phyloP scores from a whole-genome alignment of 2,329 filamentous ascomycete species.

The Tolypocladium paradoxum region DNA sequence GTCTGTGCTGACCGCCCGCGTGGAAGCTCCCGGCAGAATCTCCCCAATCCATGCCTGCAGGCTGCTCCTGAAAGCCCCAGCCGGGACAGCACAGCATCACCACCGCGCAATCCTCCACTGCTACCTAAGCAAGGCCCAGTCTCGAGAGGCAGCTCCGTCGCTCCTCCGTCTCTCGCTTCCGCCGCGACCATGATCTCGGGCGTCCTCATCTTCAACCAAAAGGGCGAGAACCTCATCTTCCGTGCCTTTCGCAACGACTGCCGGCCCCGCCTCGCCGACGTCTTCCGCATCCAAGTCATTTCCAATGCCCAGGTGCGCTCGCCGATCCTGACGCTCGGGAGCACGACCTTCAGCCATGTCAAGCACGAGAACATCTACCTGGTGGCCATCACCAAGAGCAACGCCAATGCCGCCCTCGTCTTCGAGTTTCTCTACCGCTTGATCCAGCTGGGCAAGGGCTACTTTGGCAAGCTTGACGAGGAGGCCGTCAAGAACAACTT shows the following conservation, averaged over 20 bases:
- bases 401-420: slow-evolving; percentile 94
- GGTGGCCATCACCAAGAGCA: slow-evolving; percentile 96
- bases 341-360: slow-evolving; percentile 98
- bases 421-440: slow-evolving; percentile 97
- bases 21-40: slow-evolving; percentile 3
- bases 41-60: background rate
- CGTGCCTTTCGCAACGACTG: slow-evolving; percentile 98
- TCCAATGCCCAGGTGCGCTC: slow-evolving; percentile 96
- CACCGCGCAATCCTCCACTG: background rate
- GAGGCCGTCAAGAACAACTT: slow-evolving; percentile 99
- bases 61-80: too few species aligned
- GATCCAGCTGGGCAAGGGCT: slow-evolving; percentile 80
- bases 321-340: slow-evolving; percentile 91
- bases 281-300: slow-evolving; percentile 99
- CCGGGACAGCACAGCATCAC: background rate
- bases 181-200: slow-evolving; percentile 75
- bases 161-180: background rate
- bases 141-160: background rate
- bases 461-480: slow-evolving; percentile 98
- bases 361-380: slow-evolving; percentile 99
- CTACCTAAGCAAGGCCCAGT: background rate
- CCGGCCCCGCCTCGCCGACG: slow-evolving; percentile 90
- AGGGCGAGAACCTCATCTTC: slow-evolving; percentile 99
- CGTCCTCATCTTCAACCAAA: slow-evolving; percentile 97
- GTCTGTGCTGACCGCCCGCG: background rate